Evolutionary conservation across 2,329 filamentous ascomycete genomes (phyloP), one percentile per base, ranked within the genome.

Genomic region (Talaromyces piceae): DNA sequence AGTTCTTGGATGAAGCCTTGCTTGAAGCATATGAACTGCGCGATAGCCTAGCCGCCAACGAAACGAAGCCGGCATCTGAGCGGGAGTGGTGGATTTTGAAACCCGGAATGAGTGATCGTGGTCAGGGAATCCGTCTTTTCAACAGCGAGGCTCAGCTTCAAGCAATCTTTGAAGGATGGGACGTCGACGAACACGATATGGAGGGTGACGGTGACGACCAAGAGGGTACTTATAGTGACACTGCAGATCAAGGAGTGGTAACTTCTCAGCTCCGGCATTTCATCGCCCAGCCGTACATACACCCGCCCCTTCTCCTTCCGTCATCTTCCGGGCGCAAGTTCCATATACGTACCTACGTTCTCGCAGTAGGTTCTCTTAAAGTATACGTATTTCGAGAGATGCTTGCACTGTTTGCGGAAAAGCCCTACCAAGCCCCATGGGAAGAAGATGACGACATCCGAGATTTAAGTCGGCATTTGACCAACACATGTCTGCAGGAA

Each of bases 71-170:
- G 56, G 80, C 79, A 16, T 58, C 68, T 8, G 72, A 78, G 39
- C 77, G 79, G 53, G 83, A 94, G 65, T 98, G 91, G 91, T 98
- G 93, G 93, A 97, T 98, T 58, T 69, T 98, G 54, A 98, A 98
- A 71, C 91, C 93, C 0, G 87, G 91, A 7, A 97, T 98, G 93
- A 95, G 89, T 67, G 93, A 98, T 65, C 81, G 91, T 22, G 93
- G 91, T 0, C 91, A 96, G 66, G 93, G 93, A 1, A 96, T 98
- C 52, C 75, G 88, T 33, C 74, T 98, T 0, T 98, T 98, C 68
- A 87, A 82, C 60, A 88, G 83, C 2, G 87, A 93, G 74, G 83
- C 85, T 51, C 84, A 95, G 63, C 73, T 98, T n/a, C 85, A 86
- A 54, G 77, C 66, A 12, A 93, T 98, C 49, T 98, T 97, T 63